Base-by-base conservation (phyloP, 2,329 filamentous ascomycete species). In the Diaporthe sp. region DNA sequence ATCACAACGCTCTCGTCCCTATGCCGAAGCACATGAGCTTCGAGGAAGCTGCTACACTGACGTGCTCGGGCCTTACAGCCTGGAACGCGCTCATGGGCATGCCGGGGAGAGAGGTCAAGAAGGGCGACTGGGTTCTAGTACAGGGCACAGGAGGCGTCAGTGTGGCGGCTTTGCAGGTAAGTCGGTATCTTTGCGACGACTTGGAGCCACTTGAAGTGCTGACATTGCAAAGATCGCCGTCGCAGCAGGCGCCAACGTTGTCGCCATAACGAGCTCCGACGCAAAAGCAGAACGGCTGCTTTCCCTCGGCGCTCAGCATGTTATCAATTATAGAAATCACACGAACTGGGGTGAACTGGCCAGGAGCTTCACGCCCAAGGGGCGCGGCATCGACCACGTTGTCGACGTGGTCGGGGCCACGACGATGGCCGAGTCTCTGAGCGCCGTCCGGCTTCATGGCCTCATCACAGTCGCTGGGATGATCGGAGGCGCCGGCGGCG, bases 351-450 rank as follows among this genome's bases (percentile, higher is more conserved):
- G 91, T n/a, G 82, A 85, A 3, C 86, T 86, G 38, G 91, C 91
- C 13, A 80, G 87, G 13, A 88, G 86, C 0, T 85, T 89, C 0
- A 86, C 85, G 0, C 83, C 83, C 0, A 81, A 84, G 0, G 85
- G 85, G 2, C 79, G 78, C 2, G 92, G 92, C 17, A 89, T 92
- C 10, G 88, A 93, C 78, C 86, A 92, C 75, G 84, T 94, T 52
- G 79, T 93, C 52, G 92, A 94, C 78, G 88, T 93, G n/a, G 92
- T 90, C 17, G 92, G 92, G 0, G 85, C 89, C 0, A 86, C 85
- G n/a, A 93, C 91, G 0, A 86, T 94, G 77, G 78, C 83, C 4
- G 86, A 92, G 79, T 87, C 86, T 3, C 82, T 92, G 54, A 87
- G 87, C 76, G 87, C 88, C 1, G 83, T 91, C 0, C 77, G 80